Percentiles rank a stretch among this genome's conserved stretches.
These are phyloP conservation scores for Sporothrix curviconia DNA, from an alignment of 2,329 filamentous ascomycete species.

Conservation along the genomic window DNA sequence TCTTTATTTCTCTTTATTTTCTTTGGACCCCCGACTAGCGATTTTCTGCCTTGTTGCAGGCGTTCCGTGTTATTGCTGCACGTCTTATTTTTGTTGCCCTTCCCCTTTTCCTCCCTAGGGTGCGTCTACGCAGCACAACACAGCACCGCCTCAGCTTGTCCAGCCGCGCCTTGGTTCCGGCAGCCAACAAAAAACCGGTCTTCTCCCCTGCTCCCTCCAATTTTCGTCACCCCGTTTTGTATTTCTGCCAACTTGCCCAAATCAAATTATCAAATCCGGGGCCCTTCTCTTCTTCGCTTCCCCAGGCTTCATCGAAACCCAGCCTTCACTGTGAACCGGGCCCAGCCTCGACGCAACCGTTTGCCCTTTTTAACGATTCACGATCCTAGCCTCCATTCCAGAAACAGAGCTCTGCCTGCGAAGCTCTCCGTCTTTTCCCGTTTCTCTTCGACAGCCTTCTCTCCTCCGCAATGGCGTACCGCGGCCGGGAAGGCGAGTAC, in stretches of 20 bases:
- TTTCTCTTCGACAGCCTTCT: background rate
- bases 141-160: background rate
- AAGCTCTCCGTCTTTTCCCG: background rate
- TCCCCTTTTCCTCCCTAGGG: background rate
- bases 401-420: background rate
- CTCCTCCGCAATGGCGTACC: slow-evolving; percentile 20
- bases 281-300: background rate
- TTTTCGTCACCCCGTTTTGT: slow-evolving; percentile 2
- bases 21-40: background rate
- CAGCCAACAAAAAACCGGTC: slow-evolving; percentile 10
- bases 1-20: background rate
- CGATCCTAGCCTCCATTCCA: slow-evolving; percentile 5
- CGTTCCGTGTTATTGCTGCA: background rate
- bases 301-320: background rate
- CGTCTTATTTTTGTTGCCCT: background rate
- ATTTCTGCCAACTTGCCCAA: slow-evolving; percentile 1
- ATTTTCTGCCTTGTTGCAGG: background rate
- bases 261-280: no score
- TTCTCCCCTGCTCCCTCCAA: slow-evolving; percentile 1
- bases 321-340: background rate
- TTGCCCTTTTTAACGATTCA: background rate
- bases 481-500: slow-evolving; percentile 38
- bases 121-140: slow-evolving; percentile 2
- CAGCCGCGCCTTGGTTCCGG: slow-evolving; percentile 13
- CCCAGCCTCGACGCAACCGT: background rate